phyloP scores from a whole-genome alignment of 148 eudicot genomes.

The Oxyria digyna region DNA sequence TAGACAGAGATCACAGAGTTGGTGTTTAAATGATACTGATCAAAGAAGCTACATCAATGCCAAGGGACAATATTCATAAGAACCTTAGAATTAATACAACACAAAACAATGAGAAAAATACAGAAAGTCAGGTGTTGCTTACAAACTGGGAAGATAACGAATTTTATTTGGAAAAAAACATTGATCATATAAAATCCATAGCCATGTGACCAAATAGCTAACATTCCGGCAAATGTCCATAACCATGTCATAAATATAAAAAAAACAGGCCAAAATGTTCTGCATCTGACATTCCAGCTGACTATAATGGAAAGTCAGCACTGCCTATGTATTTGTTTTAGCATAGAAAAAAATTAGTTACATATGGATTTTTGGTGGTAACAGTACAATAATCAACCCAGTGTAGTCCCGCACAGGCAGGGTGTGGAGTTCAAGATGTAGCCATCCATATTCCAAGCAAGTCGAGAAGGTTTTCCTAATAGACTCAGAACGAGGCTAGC shows the following conservation, averaged over 20 bases:
- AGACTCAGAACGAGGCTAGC: too few species aligned
- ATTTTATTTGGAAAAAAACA: background rate
- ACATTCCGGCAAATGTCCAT: too few species aligned
- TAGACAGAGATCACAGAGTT: background rate
- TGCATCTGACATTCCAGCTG: background rate
- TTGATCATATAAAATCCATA: too few species aligned
- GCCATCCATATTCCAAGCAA: too few species aligned
- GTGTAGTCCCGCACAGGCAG: too few species aligned
- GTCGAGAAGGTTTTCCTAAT: too few species aligned
- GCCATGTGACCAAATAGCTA: too few species aligned
- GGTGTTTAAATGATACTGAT: background rate
- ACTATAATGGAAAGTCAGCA: background rate
- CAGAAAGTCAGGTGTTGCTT: too few species aligned
- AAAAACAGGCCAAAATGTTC: background rate
- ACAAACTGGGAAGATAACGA: background rate
- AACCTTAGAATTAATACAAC: background rate
- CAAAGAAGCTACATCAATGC: background rate
- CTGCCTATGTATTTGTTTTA: background rate
- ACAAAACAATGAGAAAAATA: background rate
- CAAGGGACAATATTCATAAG: background rate
- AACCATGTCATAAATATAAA: background rate
- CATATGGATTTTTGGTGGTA: too few species aligned
- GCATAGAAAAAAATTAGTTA: background rate
- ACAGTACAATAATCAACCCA: too few species aligned
- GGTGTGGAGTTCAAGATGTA: too few species aligned